These are phyloP conservation scores for Podaxis pistillaris DNA, from an alignment of 768 basidiomycete species.

Conservation along the genomic window DNA sequence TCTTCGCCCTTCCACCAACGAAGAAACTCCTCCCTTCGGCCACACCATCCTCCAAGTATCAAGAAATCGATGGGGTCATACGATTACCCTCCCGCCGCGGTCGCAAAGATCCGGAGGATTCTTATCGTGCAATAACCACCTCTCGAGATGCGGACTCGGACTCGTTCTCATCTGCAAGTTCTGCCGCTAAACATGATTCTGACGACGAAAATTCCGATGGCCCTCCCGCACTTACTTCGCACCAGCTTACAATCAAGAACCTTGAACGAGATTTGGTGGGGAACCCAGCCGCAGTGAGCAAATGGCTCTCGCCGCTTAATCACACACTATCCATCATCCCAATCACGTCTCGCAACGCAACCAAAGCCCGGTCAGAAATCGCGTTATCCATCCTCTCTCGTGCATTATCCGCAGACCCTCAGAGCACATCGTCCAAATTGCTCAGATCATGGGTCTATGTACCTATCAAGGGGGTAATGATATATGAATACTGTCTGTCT, in stretches of 20 bases:
- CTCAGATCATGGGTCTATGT: constrained; percentile 31
- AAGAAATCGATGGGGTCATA: constrained; percentile 69
- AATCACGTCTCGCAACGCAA: constrained; percentile 62
- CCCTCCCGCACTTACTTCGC: constrained; percentile 40
- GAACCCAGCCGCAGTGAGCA: constrained; percentile 50
- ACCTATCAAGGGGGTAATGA: too few species aligned
- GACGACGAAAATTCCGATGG: constrained; percentile 33
- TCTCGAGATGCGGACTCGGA: constrained; percentile 27
- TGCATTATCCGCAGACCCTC: constrained; percentile 55
- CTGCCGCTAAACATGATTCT: constrained; percentile 31
- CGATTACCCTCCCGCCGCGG: constrained; percentile 47
- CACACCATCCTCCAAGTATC: constrained; percentile 42
- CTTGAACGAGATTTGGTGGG: constrained; percentile 54
- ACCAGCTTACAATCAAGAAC: constrained; percentile 56
- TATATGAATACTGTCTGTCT: too few species aligned
- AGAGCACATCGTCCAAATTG: constrained; percentile 44
- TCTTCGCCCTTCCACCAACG: constrained; percentile 52
- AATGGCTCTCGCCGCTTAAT: constrained; percentile 65
- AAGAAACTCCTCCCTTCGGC: constrained; percentile 40
- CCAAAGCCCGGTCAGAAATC: constrained; percentile 68
- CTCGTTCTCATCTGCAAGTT: constrained; percentile 32
- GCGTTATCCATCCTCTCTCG: constrained; percentile 63
- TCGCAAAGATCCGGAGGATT: constrained; percentile 28
- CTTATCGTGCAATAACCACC: constrained; percentile 50
- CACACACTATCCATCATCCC: constrained; percentile 65